Evolutionary conservation across 129 eudicot species (phyloP), one percentile per base, ranked within the genome.

Genomic region (Scalesia atractyloides): DNA sequence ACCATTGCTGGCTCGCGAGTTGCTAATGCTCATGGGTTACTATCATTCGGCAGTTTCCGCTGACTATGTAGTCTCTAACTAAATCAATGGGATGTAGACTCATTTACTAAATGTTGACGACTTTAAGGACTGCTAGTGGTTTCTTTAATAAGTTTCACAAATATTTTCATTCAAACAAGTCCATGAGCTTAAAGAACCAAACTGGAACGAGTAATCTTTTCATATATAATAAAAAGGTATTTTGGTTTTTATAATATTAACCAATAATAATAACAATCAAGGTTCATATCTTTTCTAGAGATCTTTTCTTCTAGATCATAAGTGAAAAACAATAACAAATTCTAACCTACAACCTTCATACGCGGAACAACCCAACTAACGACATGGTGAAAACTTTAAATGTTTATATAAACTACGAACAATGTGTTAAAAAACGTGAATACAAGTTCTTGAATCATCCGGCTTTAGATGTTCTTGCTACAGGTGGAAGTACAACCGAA

Each of bases 391-490:
- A 9, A 7, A 11, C 26, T 34, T 58, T 26, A 26, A 59, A n/a
- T 59, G 41, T 14, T 59, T 22, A 5, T 26, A 59, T 26, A 59
- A 58, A 59, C 43, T 13, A 33, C 6, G 2, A 60, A 60, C 20
- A 60, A 60, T 30, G 66, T 6, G 44, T 60, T 44, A 7, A 34
- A 54, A 69, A 34, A 68, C 44, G 26, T 2, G 33, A 67, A 53
- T 39, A 54, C 9, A 16, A 14, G 22, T 5, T 49, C 66, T 58
- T 20, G 11, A 73, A 73, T 47, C 83, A 95, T 66, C 99, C 99
- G 5, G 97, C 99, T 84, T 91, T 95, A 2, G 97, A 95, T 64
- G 96, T 95, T 88, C 99, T 86, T 50, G 85, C 82, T 47, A 91
- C 94, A 52, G 82, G 86, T 52, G 99, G 97, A 77, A 95, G 83